A percentile compares a stretch with the other conserved stretches of the same genome.
Evolutionary conservation across 2,329 filamentous ascomycete genomes (phyloP).

Genomic region (Fusarium staphyleae): DNA sequence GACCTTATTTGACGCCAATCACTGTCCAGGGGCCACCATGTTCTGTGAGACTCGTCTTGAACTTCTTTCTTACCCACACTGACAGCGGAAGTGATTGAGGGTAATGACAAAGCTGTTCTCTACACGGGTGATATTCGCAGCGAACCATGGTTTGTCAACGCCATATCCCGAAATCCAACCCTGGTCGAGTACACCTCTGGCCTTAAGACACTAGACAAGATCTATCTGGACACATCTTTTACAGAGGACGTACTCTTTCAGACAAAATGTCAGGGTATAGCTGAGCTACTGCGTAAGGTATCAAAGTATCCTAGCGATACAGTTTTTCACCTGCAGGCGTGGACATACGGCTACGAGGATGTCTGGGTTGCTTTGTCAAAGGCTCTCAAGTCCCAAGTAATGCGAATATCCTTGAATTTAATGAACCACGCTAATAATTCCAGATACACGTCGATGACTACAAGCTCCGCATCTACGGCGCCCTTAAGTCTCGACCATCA

Average conservation of each 20-base stretch:
- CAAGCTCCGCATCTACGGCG: constrained; percentile 74
- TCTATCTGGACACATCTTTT: constrained; percentile 92
- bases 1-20: constrained; percentile 89
- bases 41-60: constrained; percentile 62
- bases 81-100: constrained; percentile 70
- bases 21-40: constrained; percentile 90
- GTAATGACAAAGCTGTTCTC: constrained; percentile 72
- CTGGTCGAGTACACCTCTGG: constrained; percentile 77
- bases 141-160: constrained; percentile 85
- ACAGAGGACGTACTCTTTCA: constrained; percentile 56
- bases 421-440: neutral
- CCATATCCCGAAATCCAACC: constrained; percentile 72
- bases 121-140: constrained; percentile 91
- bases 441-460: constrained; percentile 85
- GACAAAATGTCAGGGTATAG: constrained; percentile 76
- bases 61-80: neutral
- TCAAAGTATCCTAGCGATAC: constrained; percentile 73
- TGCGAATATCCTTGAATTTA: neutral
- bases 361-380: constrained; percentile 85
- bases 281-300: constrained; percentile 75
- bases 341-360: constrained; percentile 91
- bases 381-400: constrained; percentile 69
- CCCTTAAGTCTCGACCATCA: constrained; percentile 58
- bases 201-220: constrained; percentile 72
- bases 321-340: constrained; percentile 82